A percentile compares a stretch with the other conserved stretches of the same genome.
Evolutionary conservation across 768 basidiomycete genomes (phyloP).

Genomic region (Termitomyces sp.): DNA sequence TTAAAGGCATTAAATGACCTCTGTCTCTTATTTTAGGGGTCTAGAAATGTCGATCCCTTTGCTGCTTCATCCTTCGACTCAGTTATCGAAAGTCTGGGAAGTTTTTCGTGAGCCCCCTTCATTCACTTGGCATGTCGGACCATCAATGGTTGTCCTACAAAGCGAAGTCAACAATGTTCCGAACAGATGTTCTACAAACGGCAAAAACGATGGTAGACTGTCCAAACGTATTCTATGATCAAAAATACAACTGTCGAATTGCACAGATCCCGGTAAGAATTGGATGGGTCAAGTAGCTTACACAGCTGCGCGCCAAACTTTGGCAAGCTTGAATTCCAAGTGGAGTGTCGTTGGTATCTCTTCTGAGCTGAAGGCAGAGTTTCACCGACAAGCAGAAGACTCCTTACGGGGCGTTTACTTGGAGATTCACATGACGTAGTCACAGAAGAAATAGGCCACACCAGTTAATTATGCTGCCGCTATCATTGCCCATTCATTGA

Average conservation of each 20-base stretch:
- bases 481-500: too few relatives aligned
- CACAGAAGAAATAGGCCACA: background rate
- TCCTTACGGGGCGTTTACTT: background rate
- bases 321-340: background rate
- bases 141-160: background rate
- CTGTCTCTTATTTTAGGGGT: background rate
- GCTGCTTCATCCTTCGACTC: background rate
- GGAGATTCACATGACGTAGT: background rate
- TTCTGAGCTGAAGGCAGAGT: background rate
- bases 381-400: background rate
- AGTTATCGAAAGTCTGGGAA: background rate
- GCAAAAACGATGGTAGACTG: background rate
- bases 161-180: background rate
- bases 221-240: too few relatives aligned
- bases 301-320: background rate
- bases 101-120: background rate
- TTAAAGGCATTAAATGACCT: conserved; percentile 1
- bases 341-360: background rate
- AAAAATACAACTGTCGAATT: background rate
- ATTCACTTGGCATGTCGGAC: background rate
- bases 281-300: background rate
- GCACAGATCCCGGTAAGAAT: background rate
- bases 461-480: background rate
- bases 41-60: background rate
- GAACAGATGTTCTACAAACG: background rate